Conservation (phyloP, 768 basidiomycete genomes). For the Pisolithus marmoratus region DNA sequence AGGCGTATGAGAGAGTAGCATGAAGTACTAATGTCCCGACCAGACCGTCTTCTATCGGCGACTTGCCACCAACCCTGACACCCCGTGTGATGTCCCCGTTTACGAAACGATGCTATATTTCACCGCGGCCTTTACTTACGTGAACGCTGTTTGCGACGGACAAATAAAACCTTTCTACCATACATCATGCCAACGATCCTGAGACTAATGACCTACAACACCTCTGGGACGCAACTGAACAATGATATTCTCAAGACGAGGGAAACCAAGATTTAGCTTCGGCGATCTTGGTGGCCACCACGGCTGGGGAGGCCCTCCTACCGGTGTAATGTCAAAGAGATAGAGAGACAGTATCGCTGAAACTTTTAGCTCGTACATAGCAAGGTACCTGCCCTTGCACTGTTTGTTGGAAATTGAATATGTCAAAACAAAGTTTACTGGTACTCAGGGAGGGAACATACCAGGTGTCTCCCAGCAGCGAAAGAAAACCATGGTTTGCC, state of each 20-base stretch:
- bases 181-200: too few relatives aligned
- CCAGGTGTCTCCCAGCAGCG: slow-evolving; percentile 14
- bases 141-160: too few relatives aligned
- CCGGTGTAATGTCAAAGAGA: not conserved
- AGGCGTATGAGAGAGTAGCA: too few relatives aligned
- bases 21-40: too few relatives aligned
- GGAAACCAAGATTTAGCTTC: not conserved
- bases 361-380: not conserved
- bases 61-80: too few relatives aligned
- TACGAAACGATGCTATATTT: too few relatives aligned
- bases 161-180: too few relatives aligned
- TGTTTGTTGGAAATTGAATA: not conserved
- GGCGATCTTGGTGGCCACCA: not conserved
- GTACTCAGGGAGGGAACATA: not conserved
- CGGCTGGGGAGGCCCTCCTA: not conserved
- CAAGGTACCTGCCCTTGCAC: not conserved
- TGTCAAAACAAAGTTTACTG: not conserved
- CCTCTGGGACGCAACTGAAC: not conserved
- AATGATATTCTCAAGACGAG: not conserved
- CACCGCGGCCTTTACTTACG: too few relatives aligned
- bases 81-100: too few relatives aligned
- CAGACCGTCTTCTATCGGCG: too few relatives aligned
- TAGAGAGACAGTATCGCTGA: not conserved
- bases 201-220: not conserved
- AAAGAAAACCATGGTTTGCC: slow-evolving; percentile 12